These are phyloP conservation scores for Dendrostoma leiphaemia DNA, from an alignment of 2,329 filamentous ascomycete genomes.

Conservation along the genomic window DNA sequence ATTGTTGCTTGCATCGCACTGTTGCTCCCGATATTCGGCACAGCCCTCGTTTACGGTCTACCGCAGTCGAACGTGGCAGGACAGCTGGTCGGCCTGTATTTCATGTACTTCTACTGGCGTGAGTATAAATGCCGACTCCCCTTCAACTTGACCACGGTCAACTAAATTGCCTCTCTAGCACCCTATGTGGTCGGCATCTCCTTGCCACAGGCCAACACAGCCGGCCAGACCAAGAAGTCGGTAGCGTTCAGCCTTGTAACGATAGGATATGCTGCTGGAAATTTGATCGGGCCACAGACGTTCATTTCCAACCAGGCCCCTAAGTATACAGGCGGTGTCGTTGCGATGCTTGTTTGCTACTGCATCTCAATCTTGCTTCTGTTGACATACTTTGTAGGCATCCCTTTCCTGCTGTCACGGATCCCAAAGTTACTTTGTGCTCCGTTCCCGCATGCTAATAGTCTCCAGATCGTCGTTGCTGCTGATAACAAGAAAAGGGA, in stretches of 20 bases:
- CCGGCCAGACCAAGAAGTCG: conserved; percentile 37
- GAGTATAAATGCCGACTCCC: background rate
- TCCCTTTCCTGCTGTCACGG: no score
- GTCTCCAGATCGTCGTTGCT: conserved; percentile 24
- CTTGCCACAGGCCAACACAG: conserved; percentile 27
- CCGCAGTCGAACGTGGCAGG: conserved; percentile 11
- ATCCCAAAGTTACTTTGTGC: no score
- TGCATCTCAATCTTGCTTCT: conserved; percentile 32
- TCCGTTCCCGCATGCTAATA: no score
- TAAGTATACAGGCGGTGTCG: conserved; percentile 34
- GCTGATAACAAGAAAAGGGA: conserved; percentile 26
- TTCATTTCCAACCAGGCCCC: conserved; percentile 38
- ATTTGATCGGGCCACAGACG: conserved; percentile 40
- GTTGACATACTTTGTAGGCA: conserved; percentile 30
- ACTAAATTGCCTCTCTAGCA: conserved; percentile 17
- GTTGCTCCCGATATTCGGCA: conserved; percentile 12
- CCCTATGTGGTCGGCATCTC: conserved; percentile 27
- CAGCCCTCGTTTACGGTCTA: conserved; percentile 12
- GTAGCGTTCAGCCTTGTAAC: conserved; percentile 36
- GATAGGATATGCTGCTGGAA: conserved; percentile 38
- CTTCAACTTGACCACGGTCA: background rate
- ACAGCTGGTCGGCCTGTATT: conserved; percentile 14
- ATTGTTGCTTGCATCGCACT: conserved; percentile 10
- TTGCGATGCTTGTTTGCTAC: conserved; percentile 34
- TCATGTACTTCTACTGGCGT: conserved; percentile 20